phyloP scores from a whole-genome alignment of 148 eudicot species.

The Camellia granthamiana region DNA sequence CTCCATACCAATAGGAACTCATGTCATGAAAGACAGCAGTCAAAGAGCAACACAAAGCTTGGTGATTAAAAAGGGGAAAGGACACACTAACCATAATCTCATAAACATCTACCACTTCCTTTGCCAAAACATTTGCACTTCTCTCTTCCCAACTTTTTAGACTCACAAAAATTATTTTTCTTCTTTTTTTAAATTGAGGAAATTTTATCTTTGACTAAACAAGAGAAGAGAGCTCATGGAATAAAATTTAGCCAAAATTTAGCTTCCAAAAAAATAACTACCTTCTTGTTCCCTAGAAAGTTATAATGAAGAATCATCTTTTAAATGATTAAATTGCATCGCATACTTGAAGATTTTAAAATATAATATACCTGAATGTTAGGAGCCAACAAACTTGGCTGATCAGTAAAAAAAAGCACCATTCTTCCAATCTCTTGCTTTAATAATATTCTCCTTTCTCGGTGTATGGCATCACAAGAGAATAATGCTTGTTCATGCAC shows the following conservation, averaged over 20 bases:
- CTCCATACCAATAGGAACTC: neutral
- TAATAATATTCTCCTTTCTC: constrained; percentile 81
- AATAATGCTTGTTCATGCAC: constrained; percentile 90
- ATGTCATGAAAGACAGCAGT: neutral
- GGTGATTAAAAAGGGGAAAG: neutral
- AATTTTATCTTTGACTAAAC: neutral
- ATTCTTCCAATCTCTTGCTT: constrained; percentile 98
- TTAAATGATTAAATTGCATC: neutral
- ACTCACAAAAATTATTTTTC: neutral
- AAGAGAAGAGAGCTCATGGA: neutral
- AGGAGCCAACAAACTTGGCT: constrained; percentile 96
- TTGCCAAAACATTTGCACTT: neutral
- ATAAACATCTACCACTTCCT: neutral
- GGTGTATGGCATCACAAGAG: constrained; percentile 88
- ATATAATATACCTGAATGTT: constrained; percentile 74
- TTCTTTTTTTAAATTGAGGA: neutral
- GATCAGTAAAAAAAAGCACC: constrained; percentile 96
- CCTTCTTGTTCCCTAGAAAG: neutral
- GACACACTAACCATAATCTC: neutral
- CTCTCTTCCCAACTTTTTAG: neutral
- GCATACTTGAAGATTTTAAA: neutral
- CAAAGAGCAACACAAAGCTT: neutral
- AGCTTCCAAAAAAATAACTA: neutral
- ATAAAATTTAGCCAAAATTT: neutral
- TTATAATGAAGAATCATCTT: neutral